Conservation (phyloP, 139 green algal species). For the Tetraselmis chui region DNA sequence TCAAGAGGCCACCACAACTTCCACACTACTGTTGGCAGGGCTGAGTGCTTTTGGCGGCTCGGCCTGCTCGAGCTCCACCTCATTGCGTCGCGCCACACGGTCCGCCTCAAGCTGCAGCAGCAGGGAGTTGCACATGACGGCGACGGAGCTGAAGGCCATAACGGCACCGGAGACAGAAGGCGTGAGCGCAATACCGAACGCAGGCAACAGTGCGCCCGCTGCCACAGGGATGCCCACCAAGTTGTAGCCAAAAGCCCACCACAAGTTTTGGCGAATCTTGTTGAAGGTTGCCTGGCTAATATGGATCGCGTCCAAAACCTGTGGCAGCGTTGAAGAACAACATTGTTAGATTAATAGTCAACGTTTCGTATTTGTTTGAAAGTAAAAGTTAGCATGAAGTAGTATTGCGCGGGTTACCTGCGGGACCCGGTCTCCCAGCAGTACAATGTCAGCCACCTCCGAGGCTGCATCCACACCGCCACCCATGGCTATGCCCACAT, state of each 20-base stretch:
- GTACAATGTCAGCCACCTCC: slow-evolving; percentile 68
- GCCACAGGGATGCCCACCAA: slow-evolving; percentile 63
- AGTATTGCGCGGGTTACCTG: slow-evolving; percentile 41
- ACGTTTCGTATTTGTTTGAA: too few species aligned
- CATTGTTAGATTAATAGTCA: too few species aligned
- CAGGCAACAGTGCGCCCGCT: slow-evolving; percentile 45
- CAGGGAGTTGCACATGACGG: slow-evolving; percentile 82
- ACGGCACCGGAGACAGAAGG: slow-evolving; percentile 58
- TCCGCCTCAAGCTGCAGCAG: slow-evolving; percentile 49
- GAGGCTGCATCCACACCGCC: slow-evolving; percentile 48
- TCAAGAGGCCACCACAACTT: too few species aligned
- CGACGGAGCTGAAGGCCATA: slow-evolving; percentile 73
- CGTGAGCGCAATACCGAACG: slow-evolving; percentile 42
- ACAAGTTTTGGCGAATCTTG: slow-evolving; percentile 87
- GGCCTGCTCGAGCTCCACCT: not conserved
- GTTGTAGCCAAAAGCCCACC: slow-evolving; percentile 89
- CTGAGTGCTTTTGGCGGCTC: too few species aligned
- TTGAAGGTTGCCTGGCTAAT: slow-evolving; percentile 61
- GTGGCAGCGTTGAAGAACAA: too few species aligned
- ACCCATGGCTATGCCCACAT: slow-evolving; percentile 86
- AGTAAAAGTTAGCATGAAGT: too few species aligned
- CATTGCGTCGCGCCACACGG: not conserved
- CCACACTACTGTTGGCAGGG: too few species aligned
- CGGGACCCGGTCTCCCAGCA: slow-evolving; percentile 66
- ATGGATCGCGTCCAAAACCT: slow-evolving; percentile 73